Evolutionary conservation across 139 green algal species (phyloP), one percentile per base, ranked within the genome.

Genomic region (Chlamydomonas urium): DNA sequence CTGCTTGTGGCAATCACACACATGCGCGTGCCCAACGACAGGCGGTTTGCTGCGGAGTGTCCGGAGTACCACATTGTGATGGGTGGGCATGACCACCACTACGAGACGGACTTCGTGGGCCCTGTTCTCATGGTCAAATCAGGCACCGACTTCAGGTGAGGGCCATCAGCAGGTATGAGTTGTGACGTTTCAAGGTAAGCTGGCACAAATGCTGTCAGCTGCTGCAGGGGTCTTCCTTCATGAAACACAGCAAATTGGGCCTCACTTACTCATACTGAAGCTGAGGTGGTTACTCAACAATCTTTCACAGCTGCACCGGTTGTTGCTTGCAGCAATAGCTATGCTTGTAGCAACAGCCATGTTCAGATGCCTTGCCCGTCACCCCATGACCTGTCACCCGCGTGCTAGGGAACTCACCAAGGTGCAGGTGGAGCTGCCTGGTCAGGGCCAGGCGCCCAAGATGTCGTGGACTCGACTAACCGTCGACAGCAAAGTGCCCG

Each of bases 41-140:
- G 75, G 37, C 53, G 50, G 63, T 48, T 93, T 48, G 76, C 75
- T 3, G 45, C 68, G 17, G 53, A 85, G 38, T 83, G 88, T 34
- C 69, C 71, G 0, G 89, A 85, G 21, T 85, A 94, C 32, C 79
- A 94, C 75, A 47, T 93, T 14, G 71, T 95, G 4, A 75, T 94
- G 47, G 89, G 86, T 2, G 89, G 89, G 1, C 89, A 94, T 67
- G 89, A 94, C 72, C 89, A 94, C 72, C 80, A 90, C 66, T 92
- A 90, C 75, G 65, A 84, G 24, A 60, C 74, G 5, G 75, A 65
- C 4, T 75, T 77, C 36, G 74, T 80, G 2, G n/a, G 74, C 57
- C 83, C 83, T 71, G 90, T 81, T 10, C 66, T 87, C 6, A 60
- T 94, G 26, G 73, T 90, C 68, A 94, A 94, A 77, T 86, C 78